Conservation (phyloP, 805 yeast genomes). For the Alloascoidea africana region DNA sequence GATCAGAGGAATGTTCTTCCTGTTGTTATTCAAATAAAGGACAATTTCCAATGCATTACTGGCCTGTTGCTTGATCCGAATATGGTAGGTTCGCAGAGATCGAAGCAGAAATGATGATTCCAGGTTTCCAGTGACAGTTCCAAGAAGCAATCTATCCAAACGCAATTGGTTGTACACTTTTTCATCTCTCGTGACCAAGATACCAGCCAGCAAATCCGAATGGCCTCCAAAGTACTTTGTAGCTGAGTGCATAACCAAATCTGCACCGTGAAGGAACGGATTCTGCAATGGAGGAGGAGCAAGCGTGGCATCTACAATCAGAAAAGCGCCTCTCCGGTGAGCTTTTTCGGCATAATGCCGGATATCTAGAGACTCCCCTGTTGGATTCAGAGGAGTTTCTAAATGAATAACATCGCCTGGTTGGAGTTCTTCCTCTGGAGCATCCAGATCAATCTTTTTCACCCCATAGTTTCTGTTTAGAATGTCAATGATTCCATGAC, state of each 20-base stretch:
- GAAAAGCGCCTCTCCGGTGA: slow-evolving; percentile 58
- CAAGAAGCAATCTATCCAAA: slow-evolving; percentile 54
- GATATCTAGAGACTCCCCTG: slow-evolving; percentile 52
- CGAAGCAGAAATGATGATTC: slow-evolving; percentile 65
- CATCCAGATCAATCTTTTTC: slow-evolving; percentile 22
- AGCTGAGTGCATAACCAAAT: slow-evolving; percentile 83
- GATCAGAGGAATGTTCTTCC: slow-evolving; percentile 30
- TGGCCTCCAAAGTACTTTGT: slow-evolving; percentile 96
- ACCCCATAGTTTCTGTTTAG: slow-evolving; percentile 45
- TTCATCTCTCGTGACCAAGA: slow-evolving; percentile 47
- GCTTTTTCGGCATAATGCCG: slow-evolving; percentile 50
- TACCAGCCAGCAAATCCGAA: slow-evolving; percentile 78
- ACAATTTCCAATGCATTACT: slow-evolving; percentile 49
- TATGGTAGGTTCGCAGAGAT: slow-evolving; percentile 66
- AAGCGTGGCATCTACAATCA: slow-evolving; percentile 74
- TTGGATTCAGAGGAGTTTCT: slow-evolving; percentile 85
- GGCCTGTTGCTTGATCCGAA: slow-evolving; percentile 57
- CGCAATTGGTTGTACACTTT: slow-evolving; percentile 29
- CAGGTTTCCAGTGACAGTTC: slow-evolving; percentile 65
- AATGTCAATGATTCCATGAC: slow-evolving; percentile 53
- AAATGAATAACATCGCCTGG: slow-evolving; percentile 69
- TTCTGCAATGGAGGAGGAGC: slow-evolving; percentile 87
- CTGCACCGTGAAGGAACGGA: slow-evolving; percentile 75
- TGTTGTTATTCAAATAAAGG: slow-evolving; percentile 36
- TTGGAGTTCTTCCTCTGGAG: slow-evolving; percentile 27